Base-by-base conservation (phyloP, 768 basidiomycete species). In the Pulveroboletus frians region DNA sequence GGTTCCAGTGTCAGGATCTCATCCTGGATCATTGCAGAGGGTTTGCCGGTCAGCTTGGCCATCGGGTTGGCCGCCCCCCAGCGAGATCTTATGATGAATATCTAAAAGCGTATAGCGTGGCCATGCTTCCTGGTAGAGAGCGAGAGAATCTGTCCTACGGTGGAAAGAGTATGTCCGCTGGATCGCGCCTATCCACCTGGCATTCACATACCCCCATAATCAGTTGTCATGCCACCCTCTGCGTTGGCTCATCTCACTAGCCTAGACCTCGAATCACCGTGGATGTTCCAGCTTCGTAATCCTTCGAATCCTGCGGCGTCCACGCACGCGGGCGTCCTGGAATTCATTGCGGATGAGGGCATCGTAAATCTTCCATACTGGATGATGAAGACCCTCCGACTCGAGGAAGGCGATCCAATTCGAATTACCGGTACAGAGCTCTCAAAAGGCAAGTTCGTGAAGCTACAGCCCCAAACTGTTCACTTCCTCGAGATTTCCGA, bases 301-400 rank as follows among this genome's bases (percentile, higher is more conserved):
- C 95, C 96, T 1, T 43, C 71, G 59, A 94, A 87, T 71, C 76
- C 78, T 44, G 89, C 82, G 30, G 88, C 80, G 46, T 93, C 80
- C 18, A 98, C 96, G 1, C 92, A 99, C 64, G 90, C 89, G 1
- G 96, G 96, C 74, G 96, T 99, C 23, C 80, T 99, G 26, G 96
- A 99, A 65, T 99, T 99, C 70, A 97, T 97, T 56, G 95, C 96
- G 3, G 87, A 96, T 49, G 95, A 98, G 68, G 96, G 96, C 11
- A 77, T 88, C 13, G 94, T 94, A 3, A 88, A 98, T 73, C 75
- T 99, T 14, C 96, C 96, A 0, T 88, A 92, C 58, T 99, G 96
- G 96, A 95, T 99, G 90, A 99, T 99, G 95, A 93, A 88, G 73
- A 93, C 92, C 5, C 73, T 99, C 17, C 81, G 91, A 23, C 71